Percentiles rank a stretch among this genome's conserved stretches.
Conservation (phyloP, 768 basidiomycete genomes). For the Kondoa subrosea region DNA sequence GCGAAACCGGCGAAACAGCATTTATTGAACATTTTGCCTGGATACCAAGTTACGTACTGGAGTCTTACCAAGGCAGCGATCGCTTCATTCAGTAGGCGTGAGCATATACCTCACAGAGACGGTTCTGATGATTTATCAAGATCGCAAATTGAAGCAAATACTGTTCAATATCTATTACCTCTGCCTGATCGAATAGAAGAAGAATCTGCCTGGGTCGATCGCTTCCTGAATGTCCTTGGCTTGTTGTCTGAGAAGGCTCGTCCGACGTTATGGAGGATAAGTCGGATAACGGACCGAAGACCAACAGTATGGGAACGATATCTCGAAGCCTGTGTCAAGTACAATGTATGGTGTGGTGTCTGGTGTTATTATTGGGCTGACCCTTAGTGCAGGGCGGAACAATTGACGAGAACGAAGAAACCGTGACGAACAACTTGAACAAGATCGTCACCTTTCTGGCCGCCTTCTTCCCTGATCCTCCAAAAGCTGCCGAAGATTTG, state of each 20-base stretch:
- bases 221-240: conserved; percentile 54
- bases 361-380: background rate
- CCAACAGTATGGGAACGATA: conserved; percentile 55
- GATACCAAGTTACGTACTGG: conserved; percentile 67
- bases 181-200: conserved; percentile 49
- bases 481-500: conserved; percentile 62
- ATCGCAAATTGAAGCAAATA: conserved; percentile 50
- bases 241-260: conserved; percentile 46
- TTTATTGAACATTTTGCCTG: conserved; percentile 71
- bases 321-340: conserved; percentile 53
- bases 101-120: too few relatives aligned
- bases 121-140: too few relatives aligned
- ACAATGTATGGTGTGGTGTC: conserved; percentile 51
- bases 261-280: conserved; percentile 45
- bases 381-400: conserved; percentile 54
- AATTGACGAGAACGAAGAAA: conserved; percentile 66
- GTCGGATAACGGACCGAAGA: conserved; percentile 54
- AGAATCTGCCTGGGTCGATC: conserved; percentile 70
- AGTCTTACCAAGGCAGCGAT: conserved; percentile 35
- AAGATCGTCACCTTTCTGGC: conserved; percentile 44
- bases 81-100: conserved; percentile 33
- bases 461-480: conserved; percentile 39
- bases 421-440: conserved; percentile 43
- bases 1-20: conserved; percentile 58
- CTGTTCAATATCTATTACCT: conserved; percentile 66